Conservation (phyloP, 495 filamentous ascomycete genomes). For the Beverwykella pulmonaria region DNA sequence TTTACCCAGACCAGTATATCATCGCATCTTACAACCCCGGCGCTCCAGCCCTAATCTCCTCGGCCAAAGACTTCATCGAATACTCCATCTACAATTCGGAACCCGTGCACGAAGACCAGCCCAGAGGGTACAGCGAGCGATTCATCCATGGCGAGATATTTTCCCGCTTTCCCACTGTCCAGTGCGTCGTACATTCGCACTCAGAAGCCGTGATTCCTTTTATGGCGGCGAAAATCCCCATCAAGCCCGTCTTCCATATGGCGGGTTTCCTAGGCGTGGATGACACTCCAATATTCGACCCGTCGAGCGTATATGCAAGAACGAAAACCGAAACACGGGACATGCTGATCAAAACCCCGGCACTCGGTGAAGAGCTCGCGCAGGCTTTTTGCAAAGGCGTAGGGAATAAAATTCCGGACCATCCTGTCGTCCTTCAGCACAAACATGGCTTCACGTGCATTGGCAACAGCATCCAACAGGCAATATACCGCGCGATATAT, state of each 20-base stretch:
- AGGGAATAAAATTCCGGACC: constrained; percentile 29
- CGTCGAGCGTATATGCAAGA: constrained; percentile 36
- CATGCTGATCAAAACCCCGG: constrained; percentile 49
- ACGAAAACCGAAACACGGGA: constrained; percentile 35
- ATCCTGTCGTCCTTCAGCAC: constrained; percentile 52
- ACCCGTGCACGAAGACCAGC: constrained; percentile 44
- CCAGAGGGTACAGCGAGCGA: constrained; percentile 50
- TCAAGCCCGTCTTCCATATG: constrained; percentile 50
- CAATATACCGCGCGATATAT: constrained; percentile 52
- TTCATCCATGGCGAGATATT: constrained; percentile 59
- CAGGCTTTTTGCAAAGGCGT: constrained; percentile 15
- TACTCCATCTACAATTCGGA: constrained; percentile 49
- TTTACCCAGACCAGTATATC: constrained; percentile 49
- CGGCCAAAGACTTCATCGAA: constrained; percentile 49
- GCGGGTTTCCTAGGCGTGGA: constrained; percentile 43
- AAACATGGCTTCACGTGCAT: constrained; percentile 54
- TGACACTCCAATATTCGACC: constrained; percentile 45
- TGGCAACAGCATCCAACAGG: constrained; percentile 46
- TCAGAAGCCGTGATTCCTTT: constrained; percentile 53
- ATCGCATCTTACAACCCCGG: constrained; percentile 48
- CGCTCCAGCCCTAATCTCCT: constrained; percentile 53
- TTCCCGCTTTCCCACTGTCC: constrained; percentile 48
- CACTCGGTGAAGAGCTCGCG: constrained; percentile 45
- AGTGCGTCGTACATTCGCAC: constrained; percentile 55
- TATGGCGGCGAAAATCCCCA: constrained; percentile 46